Evolutionary conservation across 2,329 filamentous ascomycete species (phyloP), one percentile per base, ranked within the genome.

Genomic region (Elsinoe necatrix): DNA sequence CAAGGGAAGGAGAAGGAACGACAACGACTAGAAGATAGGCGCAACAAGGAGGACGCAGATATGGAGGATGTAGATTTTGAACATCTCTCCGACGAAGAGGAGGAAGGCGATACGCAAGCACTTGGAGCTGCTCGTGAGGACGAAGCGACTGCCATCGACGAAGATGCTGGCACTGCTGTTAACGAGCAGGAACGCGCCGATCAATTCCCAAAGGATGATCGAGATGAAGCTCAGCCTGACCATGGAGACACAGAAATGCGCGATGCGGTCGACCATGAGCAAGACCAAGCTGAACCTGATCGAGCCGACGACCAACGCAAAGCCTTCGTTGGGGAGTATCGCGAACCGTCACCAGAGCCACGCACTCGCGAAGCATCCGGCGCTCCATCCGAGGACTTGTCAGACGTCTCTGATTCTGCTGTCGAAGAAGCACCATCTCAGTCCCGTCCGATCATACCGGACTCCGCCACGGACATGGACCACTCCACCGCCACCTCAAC

Each of bases 81-180:
- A 73, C 93, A 99, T 71, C 76, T 97, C 2, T 85, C 86, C 59
- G 84, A 96, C 62, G 89, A 96, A 59, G 81, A 93, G 27, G 81
- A 84, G 25, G 79, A 85, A 55, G 82, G 86, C n/a, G 91, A 96
- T 68, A 84, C 89, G 1, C 93, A 98, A 72, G 93, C 93, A 12
- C 80, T 98, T 66, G 95, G 93, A 31, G 85, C 87, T 37, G 89
- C 92, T 4, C 87, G 83, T 9, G 86, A 95, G 61, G 92, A 98
- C 23, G 88, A 96, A 68, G 87, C 87, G 2, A 85, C 84, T 63
- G 85, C 87, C 5, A 79, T 98, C 56, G 89, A 97, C 65, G 87
- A 96, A 63, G 83, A 87, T 50, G 93, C 95, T 82, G 91, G 87
- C 1, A 82, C 95, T 57, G 88, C 95, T 57, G 78, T 80, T 12